Evolutionary conservation across 352 stramenopile genomes (phyloP), one percentile per base, ranked within the genome.

Genomic region (Pythium grandisporangium): DNA sequence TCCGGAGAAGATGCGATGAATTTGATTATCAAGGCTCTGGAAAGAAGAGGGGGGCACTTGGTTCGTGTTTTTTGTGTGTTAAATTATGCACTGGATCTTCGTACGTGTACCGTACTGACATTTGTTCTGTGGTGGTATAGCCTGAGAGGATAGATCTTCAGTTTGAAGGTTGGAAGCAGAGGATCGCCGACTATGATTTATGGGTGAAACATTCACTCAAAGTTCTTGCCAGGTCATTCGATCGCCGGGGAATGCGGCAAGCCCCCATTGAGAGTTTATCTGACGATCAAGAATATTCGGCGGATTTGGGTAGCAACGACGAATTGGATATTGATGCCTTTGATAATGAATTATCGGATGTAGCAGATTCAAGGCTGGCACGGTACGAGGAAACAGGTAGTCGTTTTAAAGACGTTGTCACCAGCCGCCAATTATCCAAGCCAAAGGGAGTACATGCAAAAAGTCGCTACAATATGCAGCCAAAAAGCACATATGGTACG

Each of bases 1-100:
- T 63, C 57, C 2, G 76, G 76, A 12, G 73, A 87, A 63, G 71
- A 90, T 61, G 62, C 71, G 21, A 81, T 90, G 63, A 79, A 89
- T 37, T 48, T 32, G 6, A 76, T 89, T 37, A 68, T 79, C 22
- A 53, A 61, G 30, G 60, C 54, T 39, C 39, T 80, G 12, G 55
- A 51, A 7, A 45, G 61, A 12, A 82, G 71, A 34, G 45, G 57
- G 27, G 57, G 52, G 10, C 55, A 48, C 24, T 20, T 69, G 59
- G 76, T 89, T 62, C 17, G 48, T 37, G 17, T 13, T 40, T 2
- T 20, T 49, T 14, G 19, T 49, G 1, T 1, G 10, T 37, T 4
- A 35, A n/a, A n/a, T n/a, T n/a, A n/a, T n/a, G n/a, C n/a, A n/a
- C n/a, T n/a, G n/a, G n/a, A n/a, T n/a, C n/a, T 29, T 12, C 10